Conservation (phyloP, 306 rosid genomes). For the Vigna radiata region DNA sequence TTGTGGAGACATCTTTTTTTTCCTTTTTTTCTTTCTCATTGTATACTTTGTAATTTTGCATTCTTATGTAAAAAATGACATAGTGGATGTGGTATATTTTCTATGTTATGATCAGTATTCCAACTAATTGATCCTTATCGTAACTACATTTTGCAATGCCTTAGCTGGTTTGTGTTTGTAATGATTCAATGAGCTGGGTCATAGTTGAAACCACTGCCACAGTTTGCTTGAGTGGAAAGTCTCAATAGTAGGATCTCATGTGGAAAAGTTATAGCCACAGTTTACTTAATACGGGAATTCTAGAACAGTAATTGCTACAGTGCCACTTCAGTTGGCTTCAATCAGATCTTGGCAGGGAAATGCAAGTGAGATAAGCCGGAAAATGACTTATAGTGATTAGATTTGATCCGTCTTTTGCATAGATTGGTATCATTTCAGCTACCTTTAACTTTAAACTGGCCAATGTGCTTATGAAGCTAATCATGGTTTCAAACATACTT, state of each 20-base stretch:
- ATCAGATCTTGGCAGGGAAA: too few species aligned
- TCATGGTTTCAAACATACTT: background rate
- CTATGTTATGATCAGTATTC: background rate
- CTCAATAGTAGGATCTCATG: background rate
- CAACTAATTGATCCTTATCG: background rate
- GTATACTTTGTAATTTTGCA: too few species aligned
- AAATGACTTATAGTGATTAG: too few species aligned
- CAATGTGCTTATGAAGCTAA: background rate
- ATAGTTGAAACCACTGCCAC: background rate
- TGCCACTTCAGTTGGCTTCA: background rate
- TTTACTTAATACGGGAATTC: slow-evolving; percentile 1
- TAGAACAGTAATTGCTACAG: background rate
- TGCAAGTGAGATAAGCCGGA: too few species aligned
- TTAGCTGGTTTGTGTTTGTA: background rate
- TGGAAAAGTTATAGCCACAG: background rate
- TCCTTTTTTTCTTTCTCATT: slow-evolving; percentile 1
- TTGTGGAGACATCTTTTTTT: slow-evolving; percentile 25
- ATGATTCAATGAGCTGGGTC: background rate
- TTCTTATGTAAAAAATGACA: slow-evolving; percentile 2
- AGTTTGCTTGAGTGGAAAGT: background rate
- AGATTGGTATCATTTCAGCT: background rate
- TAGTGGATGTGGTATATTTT: background rate
- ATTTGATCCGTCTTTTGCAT: too few species aligned
- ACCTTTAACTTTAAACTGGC: background rate
- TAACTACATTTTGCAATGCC: slow-evolving; percentile 11